Evolutionary conservation across 495 filamentous ascomycete species (phyloP).

Genomic region (Daldinia decipiens): DNA sequence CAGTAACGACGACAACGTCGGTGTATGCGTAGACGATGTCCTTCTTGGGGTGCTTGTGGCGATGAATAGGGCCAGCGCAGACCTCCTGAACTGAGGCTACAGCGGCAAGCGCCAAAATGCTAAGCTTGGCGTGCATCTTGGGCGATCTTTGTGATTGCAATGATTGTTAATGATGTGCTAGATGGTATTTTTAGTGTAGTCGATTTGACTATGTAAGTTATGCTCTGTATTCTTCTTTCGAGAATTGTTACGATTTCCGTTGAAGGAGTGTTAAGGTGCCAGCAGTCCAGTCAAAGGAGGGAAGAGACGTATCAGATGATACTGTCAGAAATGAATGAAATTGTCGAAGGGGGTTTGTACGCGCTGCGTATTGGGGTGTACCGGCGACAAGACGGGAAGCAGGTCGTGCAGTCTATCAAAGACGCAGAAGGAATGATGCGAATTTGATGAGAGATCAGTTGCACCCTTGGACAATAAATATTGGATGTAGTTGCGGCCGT

Average conservation of each 20-base stretch:
- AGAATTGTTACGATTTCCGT: constrained; percentile 27
- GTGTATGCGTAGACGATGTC: constrained; percentile 43
- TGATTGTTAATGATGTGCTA: constrained; percentile 9
- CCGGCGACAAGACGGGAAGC: constrained; percentile 24
- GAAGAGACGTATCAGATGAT: constrained; percentile 41
- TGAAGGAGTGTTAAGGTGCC: constrained; percentile 46
- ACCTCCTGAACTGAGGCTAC: constrained; percentile 42
- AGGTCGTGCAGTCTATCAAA: constrained; percentile 46
- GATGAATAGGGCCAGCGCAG: constrained; percentile 38
- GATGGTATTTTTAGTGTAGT: constrained; percentile 8
- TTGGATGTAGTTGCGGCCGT: constrained; percentile 17
- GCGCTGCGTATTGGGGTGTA: constrained; percentile 40
- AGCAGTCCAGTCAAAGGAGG: constrained; percentile 45
- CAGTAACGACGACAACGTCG: constrained; percentile 47
- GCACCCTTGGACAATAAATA: constrained; percentile 40
- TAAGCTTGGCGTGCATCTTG: constrained; percentile 46
- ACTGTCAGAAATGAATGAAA: constrained; percentile 43
- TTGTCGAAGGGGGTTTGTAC: constrained; percentile 39
- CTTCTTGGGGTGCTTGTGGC: constrained; percentile 46
- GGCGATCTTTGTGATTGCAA: not conserved
- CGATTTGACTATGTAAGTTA: constrained; percentile 6
- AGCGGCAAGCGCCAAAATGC: constrained; percentile 47
- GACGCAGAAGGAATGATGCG: constrained; percentile 46
- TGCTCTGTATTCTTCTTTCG: constrained; percentile 16
- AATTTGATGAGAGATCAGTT: constrained; percentile 39